Conservation (phyloP, 805 yeast species). For the Starmerella roubikii region DNA sequence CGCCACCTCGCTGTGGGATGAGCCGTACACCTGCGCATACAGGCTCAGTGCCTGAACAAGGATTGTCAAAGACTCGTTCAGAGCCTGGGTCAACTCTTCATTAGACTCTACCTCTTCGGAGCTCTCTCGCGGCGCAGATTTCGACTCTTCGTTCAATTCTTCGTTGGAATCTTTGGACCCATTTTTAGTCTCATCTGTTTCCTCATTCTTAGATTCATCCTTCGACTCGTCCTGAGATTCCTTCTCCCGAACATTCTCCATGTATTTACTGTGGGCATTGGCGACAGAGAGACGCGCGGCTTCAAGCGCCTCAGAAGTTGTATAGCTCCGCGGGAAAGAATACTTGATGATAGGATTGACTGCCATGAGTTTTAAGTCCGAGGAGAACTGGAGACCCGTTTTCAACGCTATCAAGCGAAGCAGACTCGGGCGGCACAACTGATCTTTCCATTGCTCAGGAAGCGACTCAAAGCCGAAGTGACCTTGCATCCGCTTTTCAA, state of each 20-base stretch:
- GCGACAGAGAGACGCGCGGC: conserved; percentile 24
- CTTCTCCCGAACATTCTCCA: not conserved
- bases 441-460: conserved; percentile 35
- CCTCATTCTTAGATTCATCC: not conserved
- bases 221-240: not conserved
- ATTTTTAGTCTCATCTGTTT: not conserved
- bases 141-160: not conserved
- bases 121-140: not conserved
- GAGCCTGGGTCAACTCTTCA: conserved; percentile 26
- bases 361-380: conserved; percentile 44
- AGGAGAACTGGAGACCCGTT: conserved; percentile 77
- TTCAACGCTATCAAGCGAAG: conserved; percentile 61
- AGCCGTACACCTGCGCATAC: conserved; percentile 73
- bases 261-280: not conserved
- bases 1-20: conserved; percentile 66
- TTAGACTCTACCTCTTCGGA: conserved; percentile 1
- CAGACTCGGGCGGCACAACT: conserved; percentile 22
- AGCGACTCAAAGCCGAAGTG: conserved; percentile 57
- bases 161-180: not conserved
- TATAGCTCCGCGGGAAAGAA: conserved; percentile 47
- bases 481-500: conserved; percentile 34
- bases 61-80: conserved; percentile 38
- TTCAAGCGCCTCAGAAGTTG: conserved; percentile 54
- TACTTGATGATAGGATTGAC: conserved; percentile 68
- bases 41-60: conserved; percentile 57